Conservation (phyloP, 768 basidiomycete species). For the Naematelia aurantialba region DNA sequence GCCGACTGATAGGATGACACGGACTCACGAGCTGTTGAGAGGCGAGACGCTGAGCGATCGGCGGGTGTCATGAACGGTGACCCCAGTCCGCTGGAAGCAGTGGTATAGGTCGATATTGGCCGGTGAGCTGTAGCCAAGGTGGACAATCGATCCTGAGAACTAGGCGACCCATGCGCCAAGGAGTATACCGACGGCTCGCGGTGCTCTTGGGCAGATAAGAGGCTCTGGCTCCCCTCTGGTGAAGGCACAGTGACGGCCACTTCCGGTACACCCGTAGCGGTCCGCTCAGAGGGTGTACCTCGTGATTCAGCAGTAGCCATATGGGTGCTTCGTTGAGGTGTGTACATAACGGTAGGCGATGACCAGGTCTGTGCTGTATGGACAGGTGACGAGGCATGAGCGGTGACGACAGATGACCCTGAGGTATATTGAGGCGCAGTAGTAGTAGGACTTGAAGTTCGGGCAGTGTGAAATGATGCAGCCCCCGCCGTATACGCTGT, state of each 20-base stretch:
- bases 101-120: neutral
- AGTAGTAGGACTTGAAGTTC: neutral
- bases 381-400: neutral
- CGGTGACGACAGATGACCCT: neutral
- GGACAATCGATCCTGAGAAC: neutral
- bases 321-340: neutral
- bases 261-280: neutral
- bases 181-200: neutral
- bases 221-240: neutral
- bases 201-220: neutral
- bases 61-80: conserved; percentile 27
- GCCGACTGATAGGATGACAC: conserved; percentile 28
- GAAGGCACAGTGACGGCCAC: neutral
- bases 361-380: conserved; percentile 11
- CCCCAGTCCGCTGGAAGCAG: conserved; percentile 11
- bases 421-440: neutral
- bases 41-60: conserved; percentile 10
- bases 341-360: neutral
- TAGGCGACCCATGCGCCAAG: neutral
- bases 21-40: conserved; percentile 14
- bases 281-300: neutral
- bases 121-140: neutral
- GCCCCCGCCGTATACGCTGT: neutral
- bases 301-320: neutral
- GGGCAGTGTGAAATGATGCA: neutral